A percentile compares a stretch with the other conserved stretches of the same genome.
These are phyloP conservation scores for Tricladium varicosporioides DNA, from an alignment of 2,329 filamentous ascomycete species.

Conservation along the genomic window DNA sequence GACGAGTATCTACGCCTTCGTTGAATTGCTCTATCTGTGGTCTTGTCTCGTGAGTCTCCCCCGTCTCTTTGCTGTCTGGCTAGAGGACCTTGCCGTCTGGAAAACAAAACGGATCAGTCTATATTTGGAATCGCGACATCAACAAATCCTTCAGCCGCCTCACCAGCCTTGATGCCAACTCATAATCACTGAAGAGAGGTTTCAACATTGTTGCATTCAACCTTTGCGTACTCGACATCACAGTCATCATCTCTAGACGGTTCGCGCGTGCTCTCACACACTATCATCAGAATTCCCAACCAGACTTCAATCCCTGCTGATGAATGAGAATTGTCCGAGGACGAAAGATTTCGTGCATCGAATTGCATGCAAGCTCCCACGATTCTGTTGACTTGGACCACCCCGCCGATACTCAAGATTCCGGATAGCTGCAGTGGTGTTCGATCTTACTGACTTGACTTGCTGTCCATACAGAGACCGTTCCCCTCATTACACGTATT, in stretches of 20 bases:
- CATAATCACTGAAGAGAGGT: background rate
- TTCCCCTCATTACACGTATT: conserved; percentile 26
- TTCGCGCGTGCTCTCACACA: background rate
- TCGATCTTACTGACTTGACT: conserved; percentile 26
- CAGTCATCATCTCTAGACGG: background rate
- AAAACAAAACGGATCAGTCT: conserved; percentile 4
- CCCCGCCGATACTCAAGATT: conserved; percentile 18
- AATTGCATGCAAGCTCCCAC: conserved; percentile 20
- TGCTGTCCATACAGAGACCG: conserved; percentile 22
- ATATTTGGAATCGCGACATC: conserved; percentile 22
- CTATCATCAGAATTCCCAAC: conserved; percentile 2
- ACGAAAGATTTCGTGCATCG: conserved; percentile 20
- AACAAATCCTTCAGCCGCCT: conserved; percentile 18
- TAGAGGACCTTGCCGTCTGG: background rate
- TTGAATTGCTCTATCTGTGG: background rate
- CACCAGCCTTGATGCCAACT: conserved; percentile 3
- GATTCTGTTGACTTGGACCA: conserved; percentile 13
- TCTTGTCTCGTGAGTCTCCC: conserved; percentile 3
- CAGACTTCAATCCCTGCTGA: conserved; percentile 4
- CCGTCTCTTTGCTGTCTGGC: background rate
- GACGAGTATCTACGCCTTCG: background rate
- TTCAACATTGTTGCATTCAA: background rate
- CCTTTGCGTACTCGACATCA: background rate
- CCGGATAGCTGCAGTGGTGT: conserved; percentile 27
- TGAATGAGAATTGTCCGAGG: conserved; percentile 18